Base-by-base conservation (phyloP, 768 basidiomycete genomes). In the Phlegmacium glaucopus region DNA sequence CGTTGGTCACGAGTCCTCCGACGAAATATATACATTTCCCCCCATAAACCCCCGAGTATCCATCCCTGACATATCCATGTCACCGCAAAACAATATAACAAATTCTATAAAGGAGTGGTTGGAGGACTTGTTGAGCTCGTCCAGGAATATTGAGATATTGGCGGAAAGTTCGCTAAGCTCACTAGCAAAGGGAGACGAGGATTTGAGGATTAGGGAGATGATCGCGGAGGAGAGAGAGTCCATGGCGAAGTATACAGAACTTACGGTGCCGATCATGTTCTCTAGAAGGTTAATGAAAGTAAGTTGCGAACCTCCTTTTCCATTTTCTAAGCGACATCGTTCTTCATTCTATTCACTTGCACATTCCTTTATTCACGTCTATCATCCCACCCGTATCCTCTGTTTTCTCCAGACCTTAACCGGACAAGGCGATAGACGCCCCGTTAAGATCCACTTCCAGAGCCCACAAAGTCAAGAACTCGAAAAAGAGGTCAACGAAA, bases 191-290 rank as follows among this genome's bases (percentile, higher is more conserved):
- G 22, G 22, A 22, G 61, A 64, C 39, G 47, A 53, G 16, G 61
- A 64, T 28, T 52, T 50, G 6, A 52, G 61, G n/a, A 60, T 64
- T 39, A 53, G 63, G 9, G 70, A 72, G 44, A 71, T 63, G 61
- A 70, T 67, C 10, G 25, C 10, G 10, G 66, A 72, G 27, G 77
- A 78, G 46, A 52, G 62, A 41, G 45, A 49, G 0, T 45, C 59
- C 12, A 61, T 73, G 40, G 55, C 61, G 17, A 55, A 52, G 11
- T 80, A 72, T 65, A 58, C 79, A 47, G 48, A 58, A 1, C 54
- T 71, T 42, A 63, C 67, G n/a, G 51, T 58, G 9, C 61, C 70
- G 36, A 49, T 61, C 18, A 53, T 61, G 39, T 48, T 61, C 26
- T 22, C 59, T 8, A 51, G 59, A 27, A 48, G 57, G 27, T 54